These are phyloP conservation scores for Ophiostoma pallidulum DNA, from an alignment of 2,329 filamentous ascomycete species.

Conservation along the genomic window DNA sequence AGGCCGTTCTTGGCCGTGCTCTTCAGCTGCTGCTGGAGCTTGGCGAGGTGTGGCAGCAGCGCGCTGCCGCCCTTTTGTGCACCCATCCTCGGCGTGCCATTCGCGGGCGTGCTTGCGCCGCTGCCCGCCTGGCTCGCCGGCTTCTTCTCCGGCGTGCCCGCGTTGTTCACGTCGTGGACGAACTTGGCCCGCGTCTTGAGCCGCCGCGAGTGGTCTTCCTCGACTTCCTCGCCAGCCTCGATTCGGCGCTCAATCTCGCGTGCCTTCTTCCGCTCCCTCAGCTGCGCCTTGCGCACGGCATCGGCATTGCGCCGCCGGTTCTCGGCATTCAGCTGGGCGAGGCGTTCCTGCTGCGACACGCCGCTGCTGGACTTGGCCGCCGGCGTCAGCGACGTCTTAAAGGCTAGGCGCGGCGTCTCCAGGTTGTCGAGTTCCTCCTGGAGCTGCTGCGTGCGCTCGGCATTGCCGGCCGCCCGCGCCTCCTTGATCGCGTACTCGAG, in stretches of 20 bases:
- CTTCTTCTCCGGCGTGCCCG: slow-evolving; percentile 30
- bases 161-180: slow-evolving; percentile 52
- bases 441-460: slow-evolving; percentile 43
- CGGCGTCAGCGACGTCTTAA: slow-evolving; percentile 52
- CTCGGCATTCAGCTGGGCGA: slow-evolving; percentile 73
- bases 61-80: slow-evolving; percentile 29
- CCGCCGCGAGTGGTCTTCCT: slow-evolving; percentile 51
- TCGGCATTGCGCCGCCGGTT: slow-evolving; percentile 82
- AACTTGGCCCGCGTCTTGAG: slow-evolving; percentile 60
- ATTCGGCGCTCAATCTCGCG: slow-evolving; percentile 52
- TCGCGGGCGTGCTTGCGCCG: slow-evolving; percentile 40
- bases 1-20: slow-evolving; percentile 48
- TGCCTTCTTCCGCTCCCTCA: slow-evolving; percentile 62
- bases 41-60: slow-evolving; percentile 43
- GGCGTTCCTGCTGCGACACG: slow-evolving; percentile 63
- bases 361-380: slow-evolving; percentile 36
- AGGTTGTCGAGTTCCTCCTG: slow-evolving; percentile 54
- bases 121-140: slow-evolving; percentile 29
- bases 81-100: slow-evolving; percentile 39
- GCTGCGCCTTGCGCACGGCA: slow-evolving; percentile 79
- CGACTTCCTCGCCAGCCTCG: slow-evolving; percentile 52
- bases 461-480: slow-evolving; percentile 55
- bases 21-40: slow-evolving; percentile 40
- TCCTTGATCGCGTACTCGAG: slow-evolving; percentile 56
- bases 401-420: slow-evolving; percentile 62